Conservation (phyloP, 306 rosid genomes). For the Inga laurina region DNA sequence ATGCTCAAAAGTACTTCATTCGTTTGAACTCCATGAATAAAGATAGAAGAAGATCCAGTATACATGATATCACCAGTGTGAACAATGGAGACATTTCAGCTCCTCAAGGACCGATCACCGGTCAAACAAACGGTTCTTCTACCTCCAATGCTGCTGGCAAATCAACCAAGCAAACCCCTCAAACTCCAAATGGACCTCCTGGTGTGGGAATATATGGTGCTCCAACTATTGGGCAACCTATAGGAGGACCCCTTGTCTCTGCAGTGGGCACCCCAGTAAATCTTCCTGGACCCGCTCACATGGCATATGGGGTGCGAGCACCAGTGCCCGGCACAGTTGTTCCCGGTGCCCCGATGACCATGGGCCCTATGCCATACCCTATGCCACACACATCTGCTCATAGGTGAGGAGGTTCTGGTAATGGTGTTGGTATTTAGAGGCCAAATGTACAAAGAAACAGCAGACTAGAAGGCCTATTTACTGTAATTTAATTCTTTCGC, state of each 20-base stretch:
- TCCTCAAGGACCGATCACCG: constrained; percentile 83
- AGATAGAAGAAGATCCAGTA: constrained; percentile 96
- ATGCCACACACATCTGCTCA: constrained; percentile 75
- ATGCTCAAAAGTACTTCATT: constrained; percentile 93
- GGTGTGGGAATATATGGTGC: constrained; percentile 70
- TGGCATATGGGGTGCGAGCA: constrained; percentile 82
- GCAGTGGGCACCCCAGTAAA: constrained; percentile 92
- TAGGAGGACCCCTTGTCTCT: constrained; percentile 86
- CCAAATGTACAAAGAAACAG: constrained; percentile 54
- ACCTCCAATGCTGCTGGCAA: constrained; percentile 52
- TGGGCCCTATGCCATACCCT: constrained; percentile 73
- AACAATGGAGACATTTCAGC: constrained; percentile 69
- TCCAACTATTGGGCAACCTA: constrained; percentile 85
- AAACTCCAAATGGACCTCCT: constrained; percentile 54
- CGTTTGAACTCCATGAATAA: constrained; percentile 96
- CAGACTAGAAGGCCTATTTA: constrained; percentile 49
- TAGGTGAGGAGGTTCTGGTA: constrained; percentile 50
- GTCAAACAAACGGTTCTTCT: constrained; percentile 70
- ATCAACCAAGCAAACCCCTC: constrained; percentile 55
- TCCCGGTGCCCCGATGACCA: constrained; percentile 78
- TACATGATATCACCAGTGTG: constrained; percentile 91
- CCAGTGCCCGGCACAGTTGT: constrained; percentile 67
- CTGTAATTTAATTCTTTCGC: constrained; percentile 41
- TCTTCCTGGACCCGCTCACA: constrained; percentile 61
- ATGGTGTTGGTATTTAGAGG: constrained; percentile 24